A percentile compares a stretch with the other conserved stretches of the same genome.
Conservation (phyloP, 202 grass and related monocot species). For the Bolboschoenoplectus hybrid region DNA sequence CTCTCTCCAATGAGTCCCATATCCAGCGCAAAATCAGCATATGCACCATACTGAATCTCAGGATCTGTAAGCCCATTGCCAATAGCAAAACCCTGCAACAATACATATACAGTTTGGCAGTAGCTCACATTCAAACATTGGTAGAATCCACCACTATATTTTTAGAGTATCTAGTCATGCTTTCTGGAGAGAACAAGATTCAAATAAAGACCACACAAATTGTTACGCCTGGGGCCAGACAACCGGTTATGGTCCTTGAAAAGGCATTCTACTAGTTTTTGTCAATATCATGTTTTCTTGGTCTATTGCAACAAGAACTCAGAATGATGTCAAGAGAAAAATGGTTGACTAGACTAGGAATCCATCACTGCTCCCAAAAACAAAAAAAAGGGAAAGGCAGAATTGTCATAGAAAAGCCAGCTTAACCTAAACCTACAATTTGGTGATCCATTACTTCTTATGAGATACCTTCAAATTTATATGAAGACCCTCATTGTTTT, state of each 20-base stretch:
- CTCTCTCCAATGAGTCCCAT: slow-evolving; percentile 73
- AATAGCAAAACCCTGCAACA: slow-evolving; percentile 84
- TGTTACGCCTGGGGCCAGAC: neutral
- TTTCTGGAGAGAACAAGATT: neutral
- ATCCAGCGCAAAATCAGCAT: slow-evolving; percentile 80
- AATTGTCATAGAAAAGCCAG: slow-evolving; percentile 29
- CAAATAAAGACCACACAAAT: slow-evolving; percentile 1
- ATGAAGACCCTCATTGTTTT: slow-evolving; percentile 78
- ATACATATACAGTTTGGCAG: neutral
- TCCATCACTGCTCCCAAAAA: neutral
- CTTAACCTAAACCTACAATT: neutral
- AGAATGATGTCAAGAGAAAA: neutral
- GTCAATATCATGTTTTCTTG: neutral
- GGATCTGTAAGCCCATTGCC: slow-evolving; percentile 93
- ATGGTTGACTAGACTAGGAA: neutral
- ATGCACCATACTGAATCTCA: slow-evolving; percentile 85
- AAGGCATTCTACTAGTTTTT: neutral
- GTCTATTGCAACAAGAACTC: slow-evolving; percentile 15
- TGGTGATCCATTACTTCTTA: neutral
- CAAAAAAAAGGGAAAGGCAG: neutral
- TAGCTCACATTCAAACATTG: neutral
- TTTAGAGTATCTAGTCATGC: neutral
- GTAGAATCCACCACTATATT: neutral
- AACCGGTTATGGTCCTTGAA: neutral
- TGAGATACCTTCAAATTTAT: slow-evolving; percentile 84